A percentile compares a stretch with the other conserved stretches of the same genome.
These are phyloP conservation scores for Ogataea populi-albae DNA, from an alignment of 805 yeast genomes.

Conservation along the genomic window DNA sequence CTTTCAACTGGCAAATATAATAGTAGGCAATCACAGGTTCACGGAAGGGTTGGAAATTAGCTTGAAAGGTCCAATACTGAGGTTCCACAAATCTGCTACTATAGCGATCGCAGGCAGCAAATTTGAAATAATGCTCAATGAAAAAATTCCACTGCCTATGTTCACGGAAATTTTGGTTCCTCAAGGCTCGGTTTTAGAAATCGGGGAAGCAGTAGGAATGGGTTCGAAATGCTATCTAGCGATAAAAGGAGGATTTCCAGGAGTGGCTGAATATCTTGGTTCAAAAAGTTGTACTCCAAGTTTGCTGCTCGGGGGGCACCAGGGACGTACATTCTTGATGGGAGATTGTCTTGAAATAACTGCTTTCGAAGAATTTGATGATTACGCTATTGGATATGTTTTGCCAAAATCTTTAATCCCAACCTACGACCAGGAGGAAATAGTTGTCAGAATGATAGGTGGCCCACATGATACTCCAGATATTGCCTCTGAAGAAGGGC, in stretches of 20 bases:
- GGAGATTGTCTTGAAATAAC: conserved; percentile 87
- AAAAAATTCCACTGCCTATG: conserved; percentile 44
- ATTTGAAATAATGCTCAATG: conserved; percentile 64
- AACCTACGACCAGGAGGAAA: conserved; percentile 45
- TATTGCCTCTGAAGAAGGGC: conserved; percentile 74
- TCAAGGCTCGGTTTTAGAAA: conserved; percentile 68
- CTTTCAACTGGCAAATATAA: conserved; percentile 81
- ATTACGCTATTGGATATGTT: conserved; percentile 68
- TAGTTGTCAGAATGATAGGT: conserved; percentile 90
- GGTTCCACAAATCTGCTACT: conserved; percentile 76
- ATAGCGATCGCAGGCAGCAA: conserved; percentile 90
- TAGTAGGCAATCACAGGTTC: conserved; percentile 78
- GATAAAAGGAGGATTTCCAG: conserved; percentile 80
- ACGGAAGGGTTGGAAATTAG: conserved; percentile 93
- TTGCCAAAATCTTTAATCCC: conserved; percentile 61
- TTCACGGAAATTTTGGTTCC: conserved; percentile 70
- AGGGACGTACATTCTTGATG: conserved; percentile 84
- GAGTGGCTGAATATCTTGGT: conserved; percentile 89
- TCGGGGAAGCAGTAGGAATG: conserved; percentile 66
- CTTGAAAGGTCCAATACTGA: conserved; percentile 76
- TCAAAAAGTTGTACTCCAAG: conserved; percentile 93
- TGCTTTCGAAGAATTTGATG: conserved; percentile 62
- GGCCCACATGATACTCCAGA: conserved; percentile 99
- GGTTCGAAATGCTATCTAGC: conserved; percentile 93
- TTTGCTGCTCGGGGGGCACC: conserved; percentile 89